Evolutionary conservation across 2,329 filamentous ascomycete genomes (phyloP), one percentile per base, ranked within the genome.

Genomic region (Colletotrichum navitas): DNA sequence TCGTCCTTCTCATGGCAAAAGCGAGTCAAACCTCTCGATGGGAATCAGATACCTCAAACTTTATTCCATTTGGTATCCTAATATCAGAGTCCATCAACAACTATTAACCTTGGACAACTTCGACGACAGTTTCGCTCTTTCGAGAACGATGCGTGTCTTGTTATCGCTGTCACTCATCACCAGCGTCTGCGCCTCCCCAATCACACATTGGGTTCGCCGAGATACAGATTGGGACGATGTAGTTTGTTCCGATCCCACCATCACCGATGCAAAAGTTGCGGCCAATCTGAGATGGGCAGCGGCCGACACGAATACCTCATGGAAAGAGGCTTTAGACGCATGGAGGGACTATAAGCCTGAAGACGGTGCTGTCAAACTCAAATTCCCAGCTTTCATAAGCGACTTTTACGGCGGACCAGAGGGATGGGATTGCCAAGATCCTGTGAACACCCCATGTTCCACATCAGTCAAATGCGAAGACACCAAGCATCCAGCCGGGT

Each of bases 331-430:
- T 21, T 12, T 69, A 2, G 34, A 26, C 4, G 62, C 66, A 11
- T 69, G 66, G 66, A n/a, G 59, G 11, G 24, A 24, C 16, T 69
- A 59, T 1, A 47, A 7, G 10, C 66, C 66, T 1, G 62, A n/a
- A 11, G 45, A 34, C 16, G 63, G 34, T 1, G 49, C 10, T 2
- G 34, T 59, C 7, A 47, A 54, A 5, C 66, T 69, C 10, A 66
- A 54, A 1, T 69, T 69, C 1, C 54, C 66, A 0, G 66, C 66
- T 6, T 66, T 69, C 1, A 47, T 66, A n/a, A 69, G 61, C 52
- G 62, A 69, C 18, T 69, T 52, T 16, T 69, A 69, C 36, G 62
- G 66, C 36, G 61, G 66, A 4, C 66, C 66, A 1, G 66, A 69
- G 26, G 66, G 66, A 7, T 66, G 61, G 66, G 14, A 66, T 4